Conservation (phyloP, 1,284 basidiomycete genomes). For the Ustilago sp. region DNA sequence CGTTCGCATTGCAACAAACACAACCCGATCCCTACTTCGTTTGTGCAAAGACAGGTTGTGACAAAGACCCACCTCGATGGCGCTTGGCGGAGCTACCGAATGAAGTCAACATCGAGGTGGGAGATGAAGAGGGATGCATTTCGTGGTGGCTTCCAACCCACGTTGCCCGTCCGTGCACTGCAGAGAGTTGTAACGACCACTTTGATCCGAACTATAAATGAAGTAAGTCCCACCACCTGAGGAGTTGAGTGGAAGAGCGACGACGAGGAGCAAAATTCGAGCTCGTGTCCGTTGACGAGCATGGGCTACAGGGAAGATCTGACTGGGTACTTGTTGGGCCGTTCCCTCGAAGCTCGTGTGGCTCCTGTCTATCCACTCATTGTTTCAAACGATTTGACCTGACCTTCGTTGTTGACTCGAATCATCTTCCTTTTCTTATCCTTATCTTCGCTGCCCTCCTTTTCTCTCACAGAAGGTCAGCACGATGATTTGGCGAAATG, state of each 20-base stretch:
- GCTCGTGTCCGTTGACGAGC: too few relatives aligned
- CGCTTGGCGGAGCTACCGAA: background rate
- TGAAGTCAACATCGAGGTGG: background rate
- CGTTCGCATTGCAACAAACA: background rate
- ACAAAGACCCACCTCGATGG: background rate
- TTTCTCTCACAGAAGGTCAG: background rate
- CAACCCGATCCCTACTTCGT: background rate
- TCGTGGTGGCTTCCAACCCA: background rate
- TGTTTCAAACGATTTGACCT: too few relatives aligned
- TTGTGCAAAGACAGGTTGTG: background rate
- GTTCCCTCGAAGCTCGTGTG: too few relatives aligned
- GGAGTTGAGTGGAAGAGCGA: too few relatives aligned
- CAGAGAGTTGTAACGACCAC: background rate
- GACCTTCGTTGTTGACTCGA: too few relatives aligned
- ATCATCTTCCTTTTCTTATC: background rate
- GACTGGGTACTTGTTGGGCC: too few relatives aligned
- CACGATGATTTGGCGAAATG: constrained; percentile 4
- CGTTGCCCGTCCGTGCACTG: background rate
- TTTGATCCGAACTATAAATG: background rate
- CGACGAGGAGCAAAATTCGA: too few relatives aligned
- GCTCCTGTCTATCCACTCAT: too few relatives aligned
- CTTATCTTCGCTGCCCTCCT: background rate
- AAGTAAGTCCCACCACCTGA: background rate
- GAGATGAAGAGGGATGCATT: background rate
- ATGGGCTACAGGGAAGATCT: too few relatives aligned